Conservation (phyloP, 108 stramenopile genomes). For the Pseudonitzschia pungens region DNA sequence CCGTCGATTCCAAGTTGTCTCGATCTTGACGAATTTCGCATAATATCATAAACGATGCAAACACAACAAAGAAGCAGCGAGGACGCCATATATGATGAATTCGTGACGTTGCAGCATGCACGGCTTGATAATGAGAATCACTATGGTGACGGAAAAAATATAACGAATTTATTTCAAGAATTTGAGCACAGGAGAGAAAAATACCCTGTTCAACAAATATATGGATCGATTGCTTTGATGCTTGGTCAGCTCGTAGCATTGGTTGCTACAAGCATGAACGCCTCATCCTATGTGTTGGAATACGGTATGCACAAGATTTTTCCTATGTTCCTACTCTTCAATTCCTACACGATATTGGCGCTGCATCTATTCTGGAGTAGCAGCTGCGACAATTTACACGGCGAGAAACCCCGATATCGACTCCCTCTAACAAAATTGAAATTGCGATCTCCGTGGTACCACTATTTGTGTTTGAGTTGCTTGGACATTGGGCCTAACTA, state of each 20-base stretch:
- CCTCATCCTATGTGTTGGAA: slow-evolving; percentile 59
- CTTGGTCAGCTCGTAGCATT: slow-evolving; percentile 65
- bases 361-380: slow-evolving; percentile 31
- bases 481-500: slow-evolving; percentile 81
- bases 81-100: neutral
- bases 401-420: slow-evolving; percentile 18
- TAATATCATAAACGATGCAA: neutral
- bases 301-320: slow-evolving; percentile 36
- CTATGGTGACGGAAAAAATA: neutral
- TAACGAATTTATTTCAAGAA: neutral
- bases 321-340: slow-evolving; percentile 39
- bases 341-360: slow-evolving; percentile 35
- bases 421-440: slow-evolving; percentile 31
- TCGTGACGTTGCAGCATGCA: neutral
- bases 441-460: slow-evolving; percentile 45
- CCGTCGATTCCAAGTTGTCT: neutral
- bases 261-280: slow-evolving; percentile 56
- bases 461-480: slow-evolving; percentile 53
- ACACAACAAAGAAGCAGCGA: neutral
- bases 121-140: neutral
- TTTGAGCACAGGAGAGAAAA: slow-evolving; percentile 2
- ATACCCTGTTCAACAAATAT: neutral
- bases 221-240: slow-evolving; percentile 28
- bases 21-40: neutral
- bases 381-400: neutral